These are phyloP conservation scores for Psidium friedrichsthalianum DNA, from an alignment of 345 rosid species.

Conservation along the genomic window DNA sequence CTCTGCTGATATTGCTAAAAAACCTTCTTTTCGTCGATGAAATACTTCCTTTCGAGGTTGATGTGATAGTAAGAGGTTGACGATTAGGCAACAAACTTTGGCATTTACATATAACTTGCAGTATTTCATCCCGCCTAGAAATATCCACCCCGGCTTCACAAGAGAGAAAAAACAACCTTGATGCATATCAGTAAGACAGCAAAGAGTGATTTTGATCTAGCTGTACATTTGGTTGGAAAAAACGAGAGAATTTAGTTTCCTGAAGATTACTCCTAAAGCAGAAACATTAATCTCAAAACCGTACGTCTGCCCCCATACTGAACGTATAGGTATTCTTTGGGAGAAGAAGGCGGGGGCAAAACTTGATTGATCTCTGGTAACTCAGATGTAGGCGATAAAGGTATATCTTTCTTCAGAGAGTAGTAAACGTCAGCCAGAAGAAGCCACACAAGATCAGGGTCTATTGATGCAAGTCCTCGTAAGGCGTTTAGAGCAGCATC, in stretches of 20 bases:
- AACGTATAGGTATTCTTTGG: conserved; percentile 43
- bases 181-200: neutral
- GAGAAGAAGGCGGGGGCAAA: conserved; percentile 36
- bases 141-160: neutral
- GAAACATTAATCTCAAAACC: conserved; percentile 57
- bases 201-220: neutral
- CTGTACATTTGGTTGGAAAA: conserved; percentile 24
- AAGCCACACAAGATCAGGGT: conserved; percentile 90
- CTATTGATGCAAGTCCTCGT: conserved; percentile 60
- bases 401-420: conserved; percentile 37
- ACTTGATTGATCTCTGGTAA: conserved; percentile 36
- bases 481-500: conserved; percentile 66
- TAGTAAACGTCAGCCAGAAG: conserved; percentile 77
- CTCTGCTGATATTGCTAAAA: neutral
- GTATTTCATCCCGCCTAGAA: neutral
- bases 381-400: conserved; percentile 38
- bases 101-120: neutral
- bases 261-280: conserved; percentile 48
- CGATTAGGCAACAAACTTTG: neutral
- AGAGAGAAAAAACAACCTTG: neutral
- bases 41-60: neutral
- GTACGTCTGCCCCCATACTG: conserved; percentile 70
- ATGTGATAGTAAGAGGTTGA: neutral
- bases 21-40: neutral
- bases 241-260: conserved; percentile 33